Evolutionary conservation across 768 basidiomycete species (phyloP), one percentile per base, ranked within the genome.

Genomic region (Collybia sp.): DNA sequence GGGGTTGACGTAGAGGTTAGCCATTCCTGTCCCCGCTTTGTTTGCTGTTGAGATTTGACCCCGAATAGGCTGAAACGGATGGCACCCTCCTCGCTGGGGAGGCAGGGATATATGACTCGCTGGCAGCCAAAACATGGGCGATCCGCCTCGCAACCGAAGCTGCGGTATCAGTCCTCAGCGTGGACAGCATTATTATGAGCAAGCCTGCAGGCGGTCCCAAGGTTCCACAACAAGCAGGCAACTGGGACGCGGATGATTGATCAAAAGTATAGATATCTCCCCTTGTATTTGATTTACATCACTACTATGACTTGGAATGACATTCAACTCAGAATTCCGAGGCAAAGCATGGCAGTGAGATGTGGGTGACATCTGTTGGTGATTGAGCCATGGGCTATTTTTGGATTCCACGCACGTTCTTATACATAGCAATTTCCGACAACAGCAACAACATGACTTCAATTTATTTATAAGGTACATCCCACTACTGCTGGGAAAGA

Each of bases 181-280:
- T 99, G 6, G 96, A 99, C 67, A 92, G 89, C 59, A 97, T 98
- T 62, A 96, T 97, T 70, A 93, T 94, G 82, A 90, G 88, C 69
- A 92, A 91, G 60, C 87, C 88, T n/a, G 88, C 89, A 0, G 88
- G 89, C 25, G 88, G 89, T 41, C 89, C 88, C 40, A 92, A 90
- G 62, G 72, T 92, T 41, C 89, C 89, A 44, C 88, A 93, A 58
- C 90, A 92, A 62, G 75, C 85, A 33, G 82, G 88, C 5, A 88
- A 89, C 61, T 92, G 89, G 89, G 90, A 92, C 53, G 85, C 84
- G 18, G 88, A 91, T 62, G 75, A 79, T 59, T 77, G 35, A 61
- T 25, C 8, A 8, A 25, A 25, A 25, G 25, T 25, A 57, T 20
- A 31, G 16, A 30, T 48, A 42, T 52, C 30, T 52, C 30, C 34